A percentile compares a stretch with the other conserved stretches of the same genome.
Conservation (phyloP, 1,284 basidiomycete species). For the Tilletia setariae region DNA sequence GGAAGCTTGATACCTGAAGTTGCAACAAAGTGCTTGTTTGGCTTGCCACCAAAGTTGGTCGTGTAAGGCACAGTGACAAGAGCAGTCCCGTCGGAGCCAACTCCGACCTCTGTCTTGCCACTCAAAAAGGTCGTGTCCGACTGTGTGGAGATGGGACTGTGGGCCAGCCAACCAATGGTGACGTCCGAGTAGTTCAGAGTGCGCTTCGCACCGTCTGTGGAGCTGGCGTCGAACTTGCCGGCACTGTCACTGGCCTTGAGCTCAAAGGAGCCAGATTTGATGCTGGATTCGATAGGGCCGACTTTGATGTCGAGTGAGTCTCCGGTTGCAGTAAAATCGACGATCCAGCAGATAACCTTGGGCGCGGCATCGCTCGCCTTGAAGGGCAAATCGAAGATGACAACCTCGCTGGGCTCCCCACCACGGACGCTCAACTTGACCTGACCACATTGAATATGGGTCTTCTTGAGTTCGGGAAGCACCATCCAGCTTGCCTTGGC, state of each 20-base stretch:
- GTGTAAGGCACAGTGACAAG: not conserved
- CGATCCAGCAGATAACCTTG: slow-evolving; percentile 13
- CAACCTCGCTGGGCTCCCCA: not conserved
- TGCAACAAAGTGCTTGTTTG: slow-evolving; percentile 10
- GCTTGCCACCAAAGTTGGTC: not conserved
- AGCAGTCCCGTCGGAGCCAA: not conserved
- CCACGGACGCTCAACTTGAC: not conserved
- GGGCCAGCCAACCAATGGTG: slow-evolving; percentile 17
- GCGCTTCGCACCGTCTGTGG: not conserved
- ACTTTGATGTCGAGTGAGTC: not conserved
- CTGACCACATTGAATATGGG: slow-evolving; percentile 9
- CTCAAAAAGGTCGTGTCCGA: not conserved
- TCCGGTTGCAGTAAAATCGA: not conserved
- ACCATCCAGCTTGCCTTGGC: slow-evolving; percentile 13
- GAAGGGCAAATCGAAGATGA: slow-evolving; percentile 15
- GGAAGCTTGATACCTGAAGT: not conserved
- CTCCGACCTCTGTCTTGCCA: not conserved
- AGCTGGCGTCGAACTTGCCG: not conserved
- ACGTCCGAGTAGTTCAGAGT: not conserved
- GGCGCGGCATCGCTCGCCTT: not conserved
- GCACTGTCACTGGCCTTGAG: not conserved
- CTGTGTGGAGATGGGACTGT: not conserved
- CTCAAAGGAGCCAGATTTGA: not conserved
- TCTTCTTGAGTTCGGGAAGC: slow-evolving; percentile 10
- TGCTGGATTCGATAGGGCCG: not conserved